Base-by-base conservation (phyloP, 1,139 yeast species). In the Sugiyamaella sp. region DNA sequence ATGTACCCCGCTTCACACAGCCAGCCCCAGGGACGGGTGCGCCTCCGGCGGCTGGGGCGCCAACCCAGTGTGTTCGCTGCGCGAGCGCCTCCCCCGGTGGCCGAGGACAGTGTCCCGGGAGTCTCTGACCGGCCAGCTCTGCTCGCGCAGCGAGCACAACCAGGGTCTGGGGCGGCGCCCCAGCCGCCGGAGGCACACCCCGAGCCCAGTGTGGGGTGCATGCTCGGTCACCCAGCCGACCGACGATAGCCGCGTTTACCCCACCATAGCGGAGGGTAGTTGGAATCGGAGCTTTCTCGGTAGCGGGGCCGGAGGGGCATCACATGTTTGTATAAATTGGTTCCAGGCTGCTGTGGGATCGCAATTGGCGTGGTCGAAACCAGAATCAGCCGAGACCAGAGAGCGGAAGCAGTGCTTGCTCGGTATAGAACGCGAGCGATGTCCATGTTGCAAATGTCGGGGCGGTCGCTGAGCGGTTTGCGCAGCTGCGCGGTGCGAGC, bases 181-280 rank as follows among this genome's bases (percentile, higher is more conserved):
- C n/a, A n/a, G n/a, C n/a, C n/a, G n/a, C n/a, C n/a, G n/a, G n/a
- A n/a, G n/a, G n/a, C n/a, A n/a, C n/a, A n/a, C n/a, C n/a, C n/a
- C n/a, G n/a, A n/a, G n/a, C n/a, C n/a, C n/a, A n/a, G n/a, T n/a
- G n/a, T n/a, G n/a, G n/a, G 35, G 14, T 8, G 14, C 14, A 10
- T 29, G 22, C 29, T 37, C 38, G 46, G 46, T 41, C 27, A 22
- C 9, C 27, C 14, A 29, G 12, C 45, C 10, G 4, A 3, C 47
- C 47, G 39, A n/a, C 39, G 39, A 44, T 25, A 35, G 49, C 49
- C 42, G 49, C 33, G 17, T 35, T 2, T 35, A 45, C 49, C 49
- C 49, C 49, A 37, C 41, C 16, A 22, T 12, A 32, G n/a, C 25
- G 19, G 24, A 9, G 4, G 40, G 22, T n/a, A n/a, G n/a, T 38